Evolutionary conservation across 2,329 filamentous ascomycete species (phyloP).

Genomic region (Passalora sequoiae): DNA sequence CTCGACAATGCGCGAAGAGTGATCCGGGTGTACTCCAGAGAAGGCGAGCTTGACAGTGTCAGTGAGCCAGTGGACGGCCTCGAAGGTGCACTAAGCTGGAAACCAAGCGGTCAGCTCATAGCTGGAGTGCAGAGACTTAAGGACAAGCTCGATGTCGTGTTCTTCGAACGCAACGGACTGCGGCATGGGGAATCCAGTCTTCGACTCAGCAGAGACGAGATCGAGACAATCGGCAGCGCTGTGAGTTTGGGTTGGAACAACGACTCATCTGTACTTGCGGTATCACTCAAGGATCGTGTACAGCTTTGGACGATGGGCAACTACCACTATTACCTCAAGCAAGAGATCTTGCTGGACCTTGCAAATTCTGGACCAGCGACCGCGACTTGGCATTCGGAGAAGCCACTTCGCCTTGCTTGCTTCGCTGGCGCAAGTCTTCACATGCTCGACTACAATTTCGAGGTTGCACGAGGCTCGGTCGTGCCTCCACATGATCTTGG

Average conservation of each 20-base stretch:
- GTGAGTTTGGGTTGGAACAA: slow-evolving; percentile 79
- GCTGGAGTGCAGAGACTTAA: slow-evolving; percentile 73
- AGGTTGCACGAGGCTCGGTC: slow-evolving; percentile 63
- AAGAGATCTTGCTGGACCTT: slow-evolving; percentile 57
- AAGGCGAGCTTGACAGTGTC: slow-evolving; percentile 84
- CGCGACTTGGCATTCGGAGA: slow-evolving; percentile 75
- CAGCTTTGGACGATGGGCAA: slow-evolving; percentile 97
- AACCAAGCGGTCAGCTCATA: slow-evolving; percentile 83
- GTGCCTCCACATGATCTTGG: slow-evolving; percentile 52
- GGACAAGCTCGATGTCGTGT: slow-evolving; percentile 73
- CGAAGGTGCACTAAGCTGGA: slow-evolving; percentile 84
- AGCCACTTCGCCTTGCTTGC: slow-evolving; percentile 60
- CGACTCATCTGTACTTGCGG: slow-evolving; percentile 84
- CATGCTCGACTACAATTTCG: slow-evolving; percentile 60
- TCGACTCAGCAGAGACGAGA: slow-evolving; percentile 57
- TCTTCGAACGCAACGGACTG: slow-evolving; percentile 96
- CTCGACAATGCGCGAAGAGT: slow-evolving; percentile 70
- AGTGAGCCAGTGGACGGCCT: slow-evolving; percentile 91
- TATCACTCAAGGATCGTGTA: slow-evolving; percentile 67
- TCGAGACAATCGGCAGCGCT: slow-evolving; percentile 50
- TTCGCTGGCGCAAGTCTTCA: slow-evolving; percentile 11
- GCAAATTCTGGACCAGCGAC: slow-evolving; percentile 11
- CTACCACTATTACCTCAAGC: slow-evolving; percentile 97
- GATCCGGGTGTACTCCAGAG: slow-evolving; percentile 83
- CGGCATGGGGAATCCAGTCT: slow-evolving; percentile 93